Evolutionary conservation across 2,329 filamentous ascomycete genomes (phyloP), one percentile per base, ranked within the genome.

Genomic region (Fusarium austroafricanum): DNA sequence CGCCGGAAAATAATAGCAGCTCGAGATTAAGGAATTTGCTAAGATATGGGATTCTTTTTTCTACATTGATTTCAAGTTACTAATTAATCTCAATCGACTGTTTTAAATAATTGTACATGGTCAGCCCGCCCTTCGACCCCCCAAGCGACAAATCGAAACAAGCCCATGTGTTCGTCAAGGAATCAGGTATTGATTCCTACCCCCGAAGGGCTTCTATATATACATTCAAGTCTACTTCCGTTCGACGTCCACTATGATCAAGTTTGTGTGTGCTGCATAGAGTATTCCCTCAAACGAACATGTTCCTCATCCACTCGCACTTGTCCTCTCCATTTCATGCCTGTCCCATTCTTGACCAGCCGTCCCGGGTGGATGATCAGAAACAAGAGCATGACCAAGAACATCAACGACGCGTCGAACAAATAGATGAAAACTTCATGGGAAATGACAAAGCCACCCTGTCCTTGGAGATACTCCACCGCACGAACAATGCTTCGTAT

Each of bases 401-500:
- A 75, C 81, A 84, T 84, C 5, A 79, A 73, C 4, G 75, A 52
- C 0, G 80, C 76, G 56, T 84, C 82, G 37, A 84, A 83, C n/a
- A 83, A 54, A 50, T 83, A 84, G 1, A 83, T 70, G 35, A 77
- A 81, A 1, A 72, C 67, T 65, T 84, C 82, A 35, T 81, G 78
- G 3, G 73, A 76, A 42, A 83, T 76, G 0, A 83, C 65, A 10
- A 78, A 81, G 0, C 82, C 82, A 1, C 55, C 71, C 10, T 80
- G 76, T 2, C 82, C 82, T 61, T 82, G 76, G 1, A 79, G 60
- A 58, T 85, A 86, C 69, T 86, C 84, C 6, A 84, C 62, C 3
- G 83, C 78, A 9, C 83, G 78, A 51, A 84, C 83, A 20, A 83
- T 64, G 47, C 80, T 82, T 40, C 84, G 75, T 7, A 84, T 71